Conservation (phyloP, 371 early-diverging fungal species). For the Rhizopus delemar region DNA sequence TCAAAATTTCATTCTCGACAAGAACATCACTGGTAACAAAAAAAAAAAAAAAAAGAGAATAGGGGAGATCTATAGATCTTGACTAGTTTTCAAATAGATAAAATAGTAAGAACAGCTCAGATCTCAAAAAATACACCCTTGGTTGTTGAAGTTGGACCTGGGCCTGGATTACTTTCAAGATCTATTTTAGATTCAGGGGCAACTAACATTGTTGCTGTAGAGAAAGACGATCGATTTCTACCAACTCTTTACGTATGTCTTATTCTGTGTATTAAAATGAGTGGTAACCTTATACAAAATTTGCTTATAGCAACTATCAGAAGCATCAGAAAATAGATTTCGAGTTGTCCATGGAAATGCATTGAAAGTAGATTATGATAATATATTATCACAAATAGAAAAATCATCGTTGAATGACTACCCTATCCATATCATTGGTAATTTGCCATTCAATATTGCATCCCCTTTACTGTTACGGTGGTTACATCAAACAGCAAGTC, state of each 20-base stretch:
- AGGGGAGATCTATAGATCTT: not conserved
- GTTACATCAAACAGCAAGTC: conserved; percentile 60
- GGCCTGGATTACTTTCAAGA: conserved; percentile 79
- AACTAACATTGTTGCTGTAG: conserved; percentile 69
- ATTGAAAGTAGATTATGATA: conserved; percentile 56
- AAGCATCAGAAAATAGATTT: conserved; percentile 55
- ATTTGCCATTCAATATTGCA: conserved; percentile 80
- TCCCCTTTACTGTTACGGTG: conserved; percentile 76
- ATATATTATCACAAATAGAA: conserved; percentile 32
- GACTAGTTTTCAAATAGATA: conserved; percentile 47
- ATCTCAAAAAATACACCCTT: conserved; percentile 60
- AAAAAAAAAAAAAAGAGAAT: too few relatives aligned
- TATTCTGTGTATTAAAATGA: not conserved
- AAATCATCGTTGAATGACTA: not conserved
- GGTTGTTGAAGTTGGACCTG: conserved; percentile 86
- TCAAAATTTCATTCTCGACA: conserved; percentile 87
- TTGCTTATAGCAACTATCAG: conserved; percentile 60
- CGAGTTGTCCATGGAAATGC: conserved; percentile 70
- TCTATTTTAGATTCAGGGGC: conserved; percentile 75
- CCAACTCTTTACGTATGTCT: conserved; percentile 64
- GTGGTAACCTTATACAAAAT: conserved; percentile 4
- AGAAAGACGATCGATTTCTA: conserved; percentile 77
- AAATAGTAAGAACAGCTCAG: conserved; percentile 66
- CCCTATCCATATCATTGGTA: conserved; percentile 68
- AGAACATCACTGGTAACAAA: conserved; percentile 72